These are phyloP conservation scores for Nakataea oryzae DNA, from an alignment of 2,329 filamentous ascomycete species.

Conservation along the genomic window DNA sequence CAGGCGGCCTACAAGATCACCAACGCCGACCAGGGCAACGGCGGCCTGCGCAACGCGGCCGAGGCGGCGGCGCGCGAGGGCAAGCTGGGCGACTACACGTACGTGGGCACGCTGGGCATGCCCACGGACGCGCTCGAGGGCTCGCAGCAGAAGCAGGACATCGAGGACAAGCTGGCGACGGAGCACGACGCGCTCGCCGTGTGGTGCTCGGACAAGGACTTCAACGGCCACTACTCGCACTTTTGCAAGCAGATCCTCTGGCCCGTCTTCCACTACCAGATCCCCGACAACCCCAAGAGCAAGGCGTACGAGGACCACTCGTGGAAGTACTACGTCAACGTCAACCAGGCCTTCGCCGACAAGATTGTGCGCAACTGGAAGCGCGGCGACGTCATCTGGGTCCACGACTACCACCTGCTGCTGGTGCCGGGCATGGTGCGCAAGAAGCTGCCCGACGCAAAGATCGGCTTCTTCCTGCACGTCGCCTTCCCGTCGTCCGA, in stretches of 20 bases:
- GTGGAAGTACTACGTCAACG: constrained; percentile 85
- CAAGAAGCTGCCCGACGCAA: constrained; percentile 80
- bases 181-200: constrained; percentile 78
- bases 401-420: constrained; percentile 91
- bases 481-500: constrained; percentile 94
- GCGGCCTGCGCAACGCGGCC: constrained; percentile 80
- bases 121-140: constrained; percentile 77
- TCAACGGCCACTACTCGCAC: constrained; percentile 88
- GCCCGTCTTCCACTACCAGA: constrained; percentile 97
- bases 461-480: constrained; percentile 94
- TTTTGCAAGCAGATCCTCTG: constrained; percentile 97
- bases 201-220: constrained; percentile 81
- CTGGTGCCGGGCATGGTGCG: constrained; percentile 84
- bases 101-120: constrained; percentile 89
- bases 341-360: constrained; percentile 90
- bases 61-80: constrained; percentile 64
- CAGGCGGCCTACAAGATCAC: constrained; percentile 76
- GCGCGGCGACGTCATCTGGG: constrained; percentile 83
- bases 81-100: constrained; percentile 65
- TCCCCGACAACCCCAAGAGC: constrained; percentile 95
- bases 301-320: constrained; percentile 97
- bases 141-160: constrained; percentile 67
- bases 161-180: constrained; percentile 68
- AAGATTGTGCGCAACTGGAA: constrained; percentile 89
- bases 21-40: constrained; percentile 82